Percentiles rank a stretch among this genome's conserved stretches.
Evolutionary conservation across 1,139 yeast species (phyloP).

Genomic region (Candida pseudoviswanathii): DNA sequence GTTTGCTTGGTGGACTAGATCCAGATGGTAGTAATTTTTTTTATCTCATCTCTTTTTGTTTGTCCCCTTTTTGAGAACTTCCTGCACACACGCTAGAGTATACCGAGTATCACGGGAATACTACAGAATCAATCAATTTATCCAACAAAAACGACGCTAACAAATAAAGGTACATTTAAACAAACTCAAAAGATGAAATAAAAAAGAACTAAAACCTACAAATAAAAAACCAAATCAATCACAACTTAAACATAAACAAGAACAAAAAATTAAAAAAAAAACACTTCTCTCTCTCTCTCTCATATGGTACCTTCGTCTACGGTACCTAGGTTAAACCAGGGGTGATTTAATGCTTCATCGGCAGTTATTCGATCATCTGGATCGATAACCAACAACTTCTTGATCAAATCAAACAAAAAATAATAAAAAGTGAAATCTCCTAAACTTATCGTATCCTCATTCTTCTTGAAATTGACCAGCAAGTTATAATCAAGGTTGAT

Average conservation of each 20-base stretch:
- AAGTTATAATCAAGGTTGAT: slow-evolving; percentile 45
- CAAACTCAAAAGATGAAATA: neutral
- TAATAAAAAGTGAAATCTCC: slow-evolving; percentile 75
- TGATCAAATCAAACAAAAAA: slow-evolving; percentile 67
- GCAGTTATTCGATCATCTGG: slow-evolving; percentile 68
- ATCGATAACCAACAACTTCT: slow-evolving; percentile 61
- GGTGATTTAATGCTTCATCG: slow-evolving; percentile 69
- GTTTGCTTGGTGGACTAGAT: no score
- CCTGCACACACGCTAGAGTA: no score
- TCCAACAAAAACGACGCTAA: neutral
- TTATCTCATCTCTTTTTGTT: neutral
- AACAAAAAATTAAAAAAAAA: neutral
- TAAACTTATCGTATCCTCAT: slow-evolving; percentile 42
- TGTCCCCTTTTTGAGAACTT: neutral
- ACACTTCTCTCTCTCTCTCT: neutral
- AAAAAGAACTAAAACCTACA: neutral
- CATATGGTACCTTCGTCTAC: slow-evolving; percentile 65
- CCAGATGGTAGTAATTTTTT: no score
- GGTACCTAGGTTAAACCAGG: slow-evolving; percentile 76
- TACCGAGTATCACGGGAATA: no score
- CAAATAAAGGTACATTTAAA: neutral
- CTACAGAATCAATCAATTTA: no score
- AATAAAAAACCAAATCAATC: neutral
- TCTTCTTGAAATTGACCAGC: slow-evolving; percentile 43
- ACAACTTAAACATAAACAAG: neutral